A percentile compares a stretch with the other conserved stretches of the same genome.
phyloP scores from a whole-genome alignment of 2,329 filamentous ascomycete genomes.

The Aspergillus neoniger region DNA sequence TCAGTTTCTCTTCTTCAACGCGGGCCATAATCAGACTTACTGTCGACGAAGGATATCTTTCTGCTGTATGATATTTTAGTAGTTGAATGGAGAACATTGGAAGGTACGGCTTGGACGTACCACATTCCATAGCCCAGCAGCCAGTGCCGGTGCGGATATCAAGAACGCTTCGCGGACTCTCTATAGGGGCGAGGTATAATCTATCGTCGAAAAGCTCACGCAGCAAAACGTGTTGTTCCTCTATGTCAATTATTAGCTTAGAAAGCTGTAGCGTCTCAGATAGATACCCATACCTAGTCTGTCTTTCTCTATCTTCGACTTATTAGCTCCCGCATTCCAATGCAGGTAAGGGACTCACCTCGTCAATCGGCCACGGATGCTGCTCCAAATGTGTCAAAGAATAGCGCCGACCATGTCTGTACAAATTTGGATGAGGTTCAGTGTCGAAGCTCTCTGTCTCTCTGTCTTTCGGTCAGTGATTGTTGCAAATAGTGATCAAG shows the following conservation, averaged over 20 bases:
- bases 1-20: not conserved
- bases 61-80: not conserved
- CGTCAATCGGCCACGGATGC: not conserved
- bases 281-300: not conserved
- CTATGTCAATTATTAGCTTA: not conserved
- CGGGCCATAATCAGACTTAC: not conserved
- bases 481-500: not conserved
- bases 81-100: not conserved
- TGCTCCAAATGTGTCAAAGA: not conserved
- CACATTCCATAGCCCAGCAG: not conserved
- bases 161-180: not conserved
- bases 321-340: not conserved
- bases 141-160: not conserved
- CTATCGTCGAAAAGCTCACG: not conserved
- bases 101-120: not conserved
- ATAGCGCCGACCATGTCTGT: not conserved
- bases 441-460: not conserved
- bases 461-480: not conserved
- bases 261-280: not conserved
- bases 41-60: not conserved
- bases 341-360: not conserved
- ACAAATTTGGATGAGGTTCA: not conserved
- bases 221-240: not conserved
- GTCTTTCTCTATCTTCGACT: not conserved
- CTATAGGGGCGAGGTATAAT: not conserved